Conservation (phyloP, 257 asterid species). For the Oldenlandia corymbosa region DNA sequence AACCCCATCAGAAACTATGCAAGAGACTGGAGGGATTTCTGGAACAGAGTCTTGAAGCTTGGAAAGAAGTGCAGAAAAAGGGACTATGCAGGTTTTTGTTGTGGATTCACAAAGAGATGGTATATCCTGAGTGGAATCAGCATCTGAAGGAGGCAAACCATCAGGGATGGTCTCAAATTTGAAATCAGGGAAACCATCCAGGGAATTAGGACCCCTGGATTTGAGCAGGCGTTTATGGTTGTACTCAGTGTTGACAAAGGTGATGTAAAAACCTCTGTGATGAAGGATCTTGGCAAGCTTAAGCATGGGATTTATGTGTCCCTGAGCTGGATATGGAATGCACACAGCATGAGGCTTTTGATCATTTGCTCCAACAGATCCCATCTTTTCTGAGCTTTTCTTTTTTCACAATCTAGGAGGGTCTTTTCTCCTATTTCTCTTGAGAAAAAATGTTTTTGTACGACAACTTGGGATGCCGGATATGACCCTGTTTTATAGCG, state of each 20-base stretch:
- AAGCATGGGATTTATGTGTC: slow-evolving; percentile 28
- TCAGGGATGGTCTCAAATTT: slow-evolving; percentile 25
- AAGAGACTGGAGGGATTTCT: slow-evolving; percentile 38
- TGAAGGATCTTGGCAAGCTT: slow-evolving; percentile 26
- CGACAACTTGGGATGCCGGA: neutral
- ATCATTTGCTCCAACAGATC: neutral
- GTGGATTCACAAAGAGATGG: slow-evolving; percentile 44
- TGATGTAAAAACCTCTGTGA: slow-evolving; percentile 21
- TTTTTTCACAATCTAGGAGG: too few species aligned
- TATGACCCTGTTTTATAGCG: neutral
- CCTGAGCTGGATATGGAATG: slow-evolving; percentile 26
- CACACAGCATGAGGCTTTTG: slow-evolving; percentile 23
- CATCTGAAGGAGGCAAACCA: slow-evolving; percentile 28
- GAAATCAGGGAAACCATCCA: slow-evolving; percentile 23
- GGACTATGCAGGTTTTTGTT: slow-evolving; percentile 36
- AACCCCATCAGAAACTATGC: slow-evolving; percentile 47
- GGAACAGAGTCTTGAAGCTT: slow-evolving; percentile 22
- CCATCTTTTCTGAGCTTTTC: slow-evolving; percentile 10
- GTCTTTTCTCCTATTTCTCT: neutral
- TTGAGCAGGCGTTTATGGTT: slow-evolving; percentile 24
- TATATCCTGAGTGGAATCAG: slow-evolving; percentile 21
- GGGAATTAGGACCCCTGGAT: slow-evolving; percentile 21
- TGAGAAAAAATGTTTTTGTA: neutral
- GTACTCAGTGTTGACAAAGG: slow-evolving; percentile 26
- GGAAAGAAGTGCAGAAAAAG: slow-evolving; percentile 35